Evolutionary conservation across 208 protist species (phyloP), one percentile per base, ranked within the genome.

Genomic region (Angomonas deanei): DNA sequence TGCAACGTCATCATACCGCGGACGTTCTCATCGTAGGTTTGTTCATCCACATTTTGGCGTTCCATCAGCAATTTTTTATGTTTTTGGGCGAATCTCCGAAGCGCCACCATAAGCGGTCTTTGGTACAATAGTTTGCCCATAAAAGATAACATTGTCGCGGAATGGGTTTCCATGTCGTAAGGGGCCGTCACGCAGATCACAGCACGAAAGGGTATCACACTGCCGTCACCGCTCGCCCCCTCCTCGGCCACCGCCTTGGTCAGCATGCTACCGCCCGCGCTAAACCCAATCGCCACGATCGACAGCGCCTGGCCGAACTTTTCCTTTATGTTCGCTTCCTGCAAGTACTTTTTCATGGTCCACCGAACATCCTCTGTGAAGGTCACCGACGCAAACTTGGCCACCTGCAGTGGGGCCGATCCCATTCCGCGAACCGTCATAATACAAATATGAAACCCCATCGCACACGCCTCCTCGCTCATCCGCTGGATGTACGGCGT

Each of bases 341-440:
- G 47, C 19, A 86, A 63, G 38, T 68, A 63, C 68, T 67, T 23
- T 3, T 57, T 57, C 58, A 86, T 49, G 15, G 70, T 34, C 46
- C 62, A 50, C 13, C 74, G 70, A 0, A 74, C 39, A 64, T 87
- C 77, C 3, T 49, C 39, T 1, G 85, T 86, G 57, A 78, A 80
- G 34, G 68, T 77, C n/a, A 64, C 74, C 39, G 72, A 77, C 11
- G 70, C 74, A 31, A 92, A 21, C 26, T 61, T 65, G 10, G 77
- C 68, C 33, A 66, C 33, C 31, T 66, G 81, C 21, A 84, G 62
- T 27, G 78, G 82, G 0, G 76, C 74, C 2, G 69, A 74, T 47
- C 74, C 80, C 58, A 88, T 82, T n/a, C 80, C 82, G 30, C 86
- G 86, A 13, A 80, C 56, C 10, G 56, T 84, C 21, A 92, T 61